Conservation (phyloP, 1,284 basidiomycete genomes). For the Irpex rosettiformis region DNA sequence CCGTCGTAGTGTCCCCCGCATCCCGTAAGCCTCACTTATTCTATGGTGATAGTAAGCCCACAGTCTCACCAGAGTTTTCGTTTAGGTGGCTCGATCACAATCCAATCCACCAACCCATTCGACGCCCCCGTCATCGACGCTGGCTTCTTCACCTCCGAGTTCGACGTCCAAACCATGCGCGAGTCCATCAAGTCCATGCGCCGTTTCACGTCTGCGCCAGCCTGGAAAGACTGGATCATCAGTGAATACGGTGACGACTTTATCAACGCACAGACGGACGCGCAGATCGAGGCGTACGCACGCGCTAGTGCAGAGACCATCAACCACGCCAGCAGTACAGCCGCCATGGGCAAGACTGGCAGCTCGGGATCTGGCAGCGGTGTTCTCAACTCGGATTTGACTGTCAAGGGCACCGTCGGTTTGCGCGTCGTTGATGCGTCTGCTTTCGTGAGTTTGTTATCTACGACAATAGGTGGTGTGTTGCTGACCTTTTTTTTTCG, state of each 20-base stretch:
- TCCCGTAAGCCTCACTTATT: conserved; percentile 5
- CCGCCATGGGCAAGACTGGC: conserved; percentile 16
- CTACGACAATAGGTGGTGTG: background rate
- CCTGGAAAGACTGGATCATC: conserved; percentile 34
- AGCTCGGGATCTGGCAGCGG: conserved; percentile 9
- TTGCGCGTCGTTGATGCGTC: conserved; percentile 28
- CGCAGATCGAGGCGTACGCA: conserved; percentile 26
- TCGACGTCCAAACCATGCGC: conserved; percentile 34
- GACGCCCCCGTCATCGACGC: conserved; percentile 37
- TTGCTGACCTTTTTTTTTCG: background rate
- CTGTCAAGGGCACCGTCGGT: conserved; percentile 18
- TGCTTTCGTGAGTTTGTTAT: conserved; percentile 23
- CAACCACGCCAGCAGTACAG: conserved; percentile 14
- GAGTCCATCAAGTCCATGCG: conserved; percentile 30
- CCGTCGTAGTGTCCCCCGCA: conserved; percentile 21
- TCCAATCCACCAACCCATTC: conserved; percentile 36
- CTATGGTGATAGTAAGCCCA: background rate
- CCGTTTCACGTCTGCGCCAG: conserved; percentile 29
- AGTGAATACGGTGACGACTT: conserved; percentile 11
- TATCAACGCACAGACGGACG: conserved; percentile 25
- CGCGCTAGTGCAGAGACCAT: conserved; percentile 27
- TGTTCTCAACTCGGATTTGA: conserved; percentile 20
- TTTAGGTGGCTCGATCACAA: conserved; percentile 30
- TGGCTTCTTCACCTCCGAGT: conserved; percentile 29
- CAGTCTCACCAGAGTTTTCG: conserved; percentile 1